A percentile compares a stretch with the other conserved stretches of the same genome.
These are phyloP conservation scores for Colletotrichum euphorbiae DNA, from an alignment of 2,329 filamentous ascomycete species.

Conservation along the genomic window DNA sequence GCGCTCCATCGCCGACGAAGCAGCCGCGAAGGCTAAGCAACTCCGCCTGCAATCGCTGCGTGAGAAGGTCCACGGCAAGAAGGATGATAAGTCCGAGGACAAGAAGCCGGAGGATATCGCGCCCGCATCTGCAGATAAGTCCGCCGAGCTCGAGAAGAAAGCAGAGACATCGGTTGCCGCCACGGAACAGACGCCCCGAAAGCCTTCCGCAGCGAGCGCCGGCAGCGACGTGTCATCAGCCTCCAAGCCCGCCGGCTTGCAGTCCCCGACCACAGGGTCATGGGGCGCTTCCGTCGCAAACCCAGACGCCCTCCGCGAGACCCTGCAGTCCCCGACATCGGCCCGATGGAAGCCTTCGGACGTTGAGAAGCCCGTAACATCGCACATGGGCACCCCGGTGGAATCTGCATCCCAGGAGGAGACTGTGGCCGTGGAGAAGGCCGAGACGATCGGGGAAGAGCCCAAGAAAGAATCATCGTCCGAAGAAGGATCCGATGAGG, in stretches of 20 bases:
- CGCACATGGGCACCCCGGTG: slow-evolving; percentile 49
- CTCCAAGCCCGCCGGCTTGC: slow-evolving; percentile 49
- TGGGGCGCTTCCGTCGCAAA: slow-evolving; percentile 49
- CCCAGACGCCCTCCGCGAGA: slow-evolving; percentile 44
- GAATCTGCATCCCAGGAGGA: slow-evolving; percentile 51
- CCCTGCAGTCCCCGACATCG: slow-evolving; percentile 57
- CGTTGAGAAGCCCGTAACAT: slow-evolving; percentile 42
- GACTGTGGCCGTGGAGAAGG: slow-evolving; percentile 54
- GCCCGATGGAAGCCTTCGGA: slow-evolving; percentile 54
- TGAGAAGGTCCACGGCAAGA: slow-evolving; percentile 66
- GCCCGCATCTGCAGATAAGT: slow-evolving; percentile 4
- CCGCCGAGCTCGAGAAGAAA: slow-evolving; percentile 30
- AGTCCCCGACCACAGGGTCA: slow-evolving; percentile 59
- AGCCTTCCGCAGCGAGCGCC: slow-evolving; percentile 23
- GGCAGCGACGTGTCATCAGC: slow-evolving; percentile 5
- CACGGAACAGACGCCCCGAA: slow-evolving; percentile 28
- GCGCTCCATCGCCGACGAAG: slow-evolving; percentile 72
- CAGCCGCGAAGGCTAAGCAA: slow-evolving; percentile 72
- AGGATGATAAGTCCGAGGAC: slow-evolving; percentile 42
- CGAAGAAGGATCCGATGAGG: slow-evolving; percentile 45
- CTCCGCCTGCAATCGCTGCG: slow-evolving; percentile 64
- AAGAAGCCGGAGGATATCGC: slow-evolving; percentile 36
- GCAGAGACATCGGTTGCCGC: slow-evolving; percentile 11
- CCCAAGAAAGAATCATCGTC: slow-evolving; percentile 50
- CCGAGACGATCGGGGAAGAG: slow-evolving; percentile 55